These are phyloP conservation scores for Podaxis rugospora DNA, from an alignment of 768 basidiomycete species.

Conservation along the genomic window DNA sequence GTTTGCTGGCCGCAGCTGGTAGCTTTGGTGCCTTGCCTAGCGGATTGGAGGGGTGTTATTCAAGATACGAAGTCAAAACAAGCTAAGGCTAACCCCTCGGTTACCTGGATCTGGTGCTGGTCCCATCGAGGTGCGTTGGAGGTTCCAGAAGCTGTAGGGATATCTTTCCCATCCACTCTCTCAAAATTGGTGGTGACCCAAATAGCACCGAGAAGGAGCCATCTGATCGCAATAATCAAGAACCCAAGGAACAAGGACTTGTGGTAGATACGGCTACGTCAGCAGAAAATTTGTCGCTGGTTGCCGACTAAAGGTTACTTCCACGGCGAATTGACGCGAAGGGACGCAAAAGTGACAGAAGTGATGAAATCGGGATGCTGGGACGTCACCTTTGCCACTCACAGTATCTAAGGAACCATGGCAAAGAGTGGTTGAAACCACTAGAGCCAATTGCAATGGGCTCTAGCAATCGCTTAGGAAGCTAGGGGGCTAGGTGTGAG, in stretches of 20 bases:
- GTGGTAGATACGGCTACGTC: constrained; percentile 19
- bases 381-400: no score
- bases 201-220: constrained; percentile 18
- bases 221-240: constrained; percentile 17
- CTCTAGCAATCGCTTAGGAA: no score
- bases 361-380: no score
- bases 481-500: constrained; percentile 5
- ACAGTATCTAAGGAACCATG: no score
- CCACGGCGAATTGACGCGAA: not conserved
- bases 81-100: not conserved
- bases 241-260: constrained; percentile 19
- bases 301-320: not conserved
- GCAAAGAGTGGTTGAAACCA: no score
- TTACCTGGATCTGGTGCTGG: not conserved
- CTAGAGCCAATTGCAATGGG: no score
- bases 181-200: constrained; percentile 19
- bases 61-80: not conserved
- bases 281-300: not conserved
- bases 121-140: not conserved
- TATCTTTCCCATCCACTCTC: constrained; percentile 15
- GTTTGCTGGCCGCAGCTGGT: no score
- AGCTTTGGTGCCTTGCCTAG: no score
- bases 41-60: no score
- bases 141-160: not conserved
- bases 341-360: no score